A percentile compares a stretch with the other conserved stretches of the same genome.
Evolutionary conservation across 1,284 basidiomycete species (phyloP).

Genomic region (Sporisorium graminicola): DNA sequence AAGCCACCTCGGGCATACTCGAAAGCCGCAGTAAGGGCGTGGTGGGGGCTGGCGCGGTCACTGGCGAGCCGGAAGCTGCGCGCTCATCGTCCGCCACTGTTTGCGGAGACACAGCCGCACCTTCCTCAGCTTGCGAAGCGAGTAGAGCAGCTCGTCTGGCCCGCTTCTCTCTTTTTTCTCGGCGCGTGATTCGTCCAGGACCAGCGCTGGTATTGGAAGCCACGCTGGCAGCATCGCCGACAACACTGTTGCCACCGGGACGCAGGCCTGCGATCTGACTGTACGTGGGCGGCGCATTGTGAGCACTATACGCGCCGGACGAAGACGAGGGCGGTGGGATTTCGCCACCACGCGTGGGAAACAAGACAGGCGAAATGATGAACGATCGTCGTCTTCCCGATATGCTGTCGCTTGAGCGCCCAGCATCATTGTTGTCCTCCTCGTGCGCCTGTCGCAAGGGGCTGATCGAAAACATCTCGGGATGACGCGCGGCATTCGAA

Average conservation of each 20-base stretch:
- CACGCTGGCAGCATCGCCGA: slow-evolving; percentile 39
- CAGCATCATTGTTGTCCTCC: slow-evolving; percentile 25
- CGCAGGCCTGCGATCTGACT: slow-evolving; percentile 38
- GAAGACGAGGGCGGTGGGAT: slow-evolving; percentile 49
- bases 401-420: slow-evolving; percentile 22
- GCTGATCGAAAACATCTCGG: slow-evolving; percentile 50
- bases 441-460: slow-evolving; percentile 35
- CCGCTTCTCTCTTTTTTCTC: slow-evolving; percentile 60
- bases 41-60: slow-evolving; percentile 37
- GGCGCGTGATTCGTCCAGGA: slow-evolving; percentile 54
- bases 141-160: slow-evolving; percentile 49
- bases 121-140: slow-evolving; percentile 22
- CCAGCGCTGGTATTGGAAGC: slow-evolving; percentile 46
- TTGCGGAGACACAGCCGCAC: slow-evolving; percentile 21
- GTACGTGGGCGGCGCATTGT: slow-evolving; percentile 24
- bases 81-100: slow-evolving; percentile 7
- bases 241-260: slow-evolving; percentile 23
- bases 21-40: slow-evolving; percentile 36
- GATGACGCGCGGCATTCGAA: slow-evolving; percentile 37
- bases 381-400: slow-evolving; percentile 44
- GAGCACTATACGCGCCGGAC: slow-evolving; percentile 17
- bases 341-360: slow-evolving; percentile 52
- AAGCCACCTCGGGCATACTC: slow-evolving; percentile 22
- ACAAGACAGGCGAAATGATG: slow-evolving; percentile 61
- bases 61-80: slow-evolving; percentile 32